Conservation (phyloP, 176 grass and related monocot species). For the Juncus inflexus region DNA sequence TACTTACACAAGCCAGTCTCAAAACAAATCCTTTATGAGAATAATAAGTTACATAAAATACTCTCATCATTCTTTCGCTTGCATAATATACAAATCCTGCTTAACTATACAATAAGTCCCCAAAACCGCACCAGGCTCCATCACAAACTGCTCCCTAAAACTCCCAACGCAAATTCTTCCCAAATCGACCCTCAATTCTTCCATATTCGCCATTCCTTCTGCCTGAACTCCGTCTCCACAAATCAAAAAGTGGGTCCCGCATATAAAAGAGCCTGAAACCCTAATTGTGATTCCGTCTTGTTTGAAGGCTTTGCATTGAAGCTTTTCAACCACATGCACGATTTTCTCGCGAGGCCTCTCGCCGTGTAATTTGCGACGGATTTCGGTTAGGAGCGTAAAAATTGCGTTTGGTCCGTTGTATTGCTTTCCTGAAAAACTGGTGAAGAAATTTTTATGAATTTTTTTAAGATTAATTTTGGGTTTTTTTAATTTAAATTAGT, state of each 20-base stretch:
- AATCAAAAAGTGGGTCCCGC: constrained; percentile 77
- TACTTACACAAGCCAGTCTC: no score
- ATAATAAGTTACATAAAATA: no score
- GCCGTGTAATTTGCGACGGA: constrained; percentile 78
- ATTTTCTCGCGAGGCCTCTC: constrained; percentile 69
- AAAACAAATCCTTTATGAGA: no score
- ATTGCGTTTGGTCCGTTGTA: constrained; percentile 58
- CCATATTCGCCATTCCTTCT: constrained; percentile 72
- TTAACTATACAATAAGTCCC: constrained; percentile 58
- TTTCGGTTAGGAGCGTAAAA: constrained; percentile 59
- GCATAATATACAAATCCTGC: constrained; percentile 78
- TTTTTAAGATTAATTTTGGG: not conserved
- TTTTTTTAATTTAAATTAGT: not conserved
- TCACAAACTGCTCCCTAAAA: constrained; percentile 75
- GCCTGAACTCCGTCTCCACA: constrained; percentile 74
- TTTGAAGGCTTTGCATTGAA: constrained; percentile 52
- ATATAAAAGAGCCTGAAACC: constrained; percentile 72
- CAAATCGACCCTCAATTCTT: constrained; percentile 62
- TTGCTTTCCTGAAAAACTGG: constrained; percentile 62
- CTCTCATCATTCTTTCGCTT: constrained; percentile 27
- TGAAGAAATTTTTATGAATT: constrained; percentile 19
- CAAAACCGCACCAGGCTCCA: constrained; percentile 58
- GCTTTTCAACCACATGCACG: constrained; percentile 90
- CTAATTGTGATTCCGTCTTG: constrained; percentile 59
- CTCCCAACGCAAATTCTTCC: constrained; percentile 56